Conservation (phyloP, 1,284 basidiomycete genomes). For the Moesziomyces parantarcticus region DNA sequence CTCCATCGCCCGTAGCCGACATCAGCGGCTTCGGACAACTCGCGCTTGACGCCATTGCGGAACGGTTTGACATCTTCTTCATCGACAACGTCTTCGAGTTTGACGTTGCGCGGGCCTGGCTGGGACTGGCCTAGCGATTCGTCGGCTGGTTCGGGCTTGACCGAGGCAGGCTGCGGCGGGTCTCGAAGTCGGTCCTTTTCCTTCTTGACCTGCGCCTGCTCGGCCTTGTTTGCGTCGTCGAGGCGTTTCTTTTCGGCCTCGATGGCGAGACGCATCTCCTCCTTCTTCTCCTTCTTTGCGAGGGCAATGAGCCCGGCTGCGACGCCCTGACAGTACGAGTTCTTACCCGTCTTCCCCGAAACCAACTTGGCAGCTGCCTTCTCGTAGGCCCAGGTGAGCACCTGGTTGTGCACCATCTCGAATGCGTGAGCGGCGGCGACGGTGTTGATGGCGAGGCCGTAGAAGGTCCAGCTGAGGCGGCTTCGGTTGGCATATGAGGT, state of each 20-base stretch:
- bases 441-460: conserved; percentile 52
- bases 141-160: conserved; percentile 8
- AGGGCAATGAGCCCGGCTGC: conserved; percentile 38
- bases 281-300: conserved; percentile 51
- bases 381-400: conserved; percentile 44
- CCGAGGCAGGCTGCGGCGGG: background rate
- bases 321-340: conserved; percentile 46
- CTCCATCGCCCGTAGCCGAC: conserved; percentile 19
- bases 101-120: conserved; percentile 25
- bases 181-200: conserved; percentile 24
- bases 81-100: conserved; percentile 39
- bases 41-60: conserved; percentile 19
- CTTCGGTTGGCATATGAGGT: conserved; percentile 34
- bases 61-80: conserved; percentile 33
- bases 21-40: conserved; percentile 10
- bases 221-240: conserved; percentile 16
- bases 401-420: conserved; percentile 57
- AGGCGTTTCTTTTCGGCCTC: conserved; percentile 46
- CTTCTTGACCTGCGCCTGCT: conserved; percentile 18
- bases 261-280: conserved; percentile 45
- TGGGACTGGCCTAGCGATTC: background rate
- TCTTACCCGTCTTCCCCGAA: conserved; percentile 41
- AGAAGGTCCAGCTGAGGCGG: conserved; percentile 50
- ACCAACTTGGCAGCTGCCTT: conserved; percentile 15
- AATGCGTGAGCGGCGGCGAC: conserved; percentile 54